Evolutionary conservation across 805 yeast species (phyloP).

Genomic region (Saturnispora kantuleensis): DNA sequence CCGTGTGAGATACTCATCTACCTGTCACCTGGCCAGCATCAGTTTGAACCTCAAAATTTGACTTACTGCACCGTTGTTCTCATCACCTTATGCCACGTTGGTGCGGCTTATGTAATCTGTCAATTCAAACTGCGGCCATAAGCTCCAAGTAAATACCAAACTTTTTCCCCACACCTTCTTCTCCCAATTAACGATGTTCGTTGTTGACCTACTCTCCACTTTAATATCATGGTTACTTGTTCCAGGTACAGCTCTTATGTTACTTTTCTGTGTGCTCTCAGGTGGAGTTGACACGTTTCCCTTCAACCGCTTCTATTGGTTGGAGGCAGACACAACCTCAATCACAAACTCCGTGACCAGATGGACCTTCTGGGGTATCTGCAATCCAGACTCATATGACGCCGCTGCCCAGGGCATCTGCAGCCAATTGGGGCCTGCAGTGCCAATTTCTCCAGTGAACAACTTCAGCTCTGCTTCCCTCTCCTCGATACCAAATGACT

Average conservation of each 20-base stretch:
- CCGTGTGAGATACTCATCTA: no score
- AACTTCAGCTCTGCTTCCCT: conserved; percentile 48
- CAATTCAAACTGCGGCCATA: no score
- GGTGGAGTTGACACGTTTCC: conserved; percentile 54
- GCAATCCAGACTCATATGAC: conserved; percentile 30
- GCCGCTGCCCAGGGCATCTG: conserved; percentile 27
- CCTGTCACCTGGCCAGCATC: no score
- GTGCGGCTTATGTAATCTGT: no score
- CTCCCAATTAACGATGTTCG: background rate
- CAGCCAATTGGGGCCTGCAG: conserved; percentile 46
- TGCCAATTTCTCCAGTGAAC: conserved; percentile 66
- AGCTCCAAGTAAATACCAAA: no score
- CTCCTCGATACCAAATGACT: conserved; percentile 38
- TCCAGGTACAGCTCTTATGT: conserved; percentile 39
- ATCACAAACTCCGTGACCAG: conserved; percentile 49
- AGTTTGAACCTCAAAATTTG: no score
- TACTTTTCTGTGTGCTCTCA: conserved; percentile 52
- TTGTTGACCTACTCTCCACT: background rate
- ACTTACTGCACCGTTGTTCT: no score
- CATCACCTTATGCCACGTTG: no score
- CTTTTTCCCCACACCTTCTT: background rate
- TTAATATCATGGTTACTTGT: conserved; percentile 27
- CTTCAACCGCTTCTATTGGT: conserved; percentile 58
- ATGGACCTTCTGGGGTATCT: conserved; percentile 81
- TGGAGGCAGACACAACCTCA: conserved; percentile 54